Base-by-base conservation (phyloP, 495 filamentous ascomycete genomes). In the Aspergillus saccharolyticus region DNA sequence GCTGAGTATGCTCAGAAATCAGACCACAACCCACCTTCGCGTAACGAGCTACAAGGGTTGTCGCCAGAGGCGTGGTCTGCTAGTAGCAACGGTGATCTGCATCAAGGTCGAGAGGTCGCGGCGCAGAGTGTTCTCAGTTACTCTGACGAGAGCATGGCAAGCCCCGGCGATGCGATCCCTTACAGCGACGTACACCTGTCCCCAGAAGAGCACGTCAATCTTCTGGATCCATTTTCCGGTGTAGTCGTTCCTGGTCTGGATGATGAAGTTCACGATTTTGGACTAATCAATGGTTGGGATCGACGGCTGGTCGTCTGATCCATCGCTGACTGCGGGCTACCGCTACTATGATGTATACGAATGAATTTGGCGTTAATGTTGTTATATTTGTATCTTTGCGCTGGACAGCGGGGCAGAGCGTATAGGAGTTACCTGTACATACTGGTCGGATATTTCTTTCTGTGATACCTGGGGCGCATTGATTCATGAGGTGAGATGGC, bases 61-160 rank as follows among this genome's bases (percentile, higher is more conserved):
- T 75, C 70, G 14, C 74, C 71, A 10, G 72, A 76, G 55, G 69
- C 69, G 4, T 77, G 67, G 79, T 79, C 71, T 2, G 66, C 69
- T 44, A 76, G 73, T 55, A 75, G 69, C 60, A 67, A 58, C 39
- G 62, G 71, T 12, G 73, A 79, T 49, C 39, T 75, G 18, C 55
- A 64, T 0, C 43, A 66, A 8, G 67, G 63, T 16, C 75, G 73
- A 16, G 74, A 67, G 18, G 73, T 72, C 5, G 67, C 78, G 44
- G 69, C 85, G 30, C 86, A 86, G 60, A 91, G 89, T 55, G 85
- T 88, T 22, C 71, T 87, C 39, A 91, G 87, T 69, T 82, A 89
- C 51, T 89, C 86, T 17, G 87, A 91, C 50, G 89, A 93, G 57
- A 89, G 88, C 59, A 66, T 90, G 63, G 86, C 72, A 5, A 84